A percentile compares a stretch with the other conserved stretches of the same genome.
Conservation (phyloP, 305 asterid genomes). For the Caryopteris hybrid region DNA sequence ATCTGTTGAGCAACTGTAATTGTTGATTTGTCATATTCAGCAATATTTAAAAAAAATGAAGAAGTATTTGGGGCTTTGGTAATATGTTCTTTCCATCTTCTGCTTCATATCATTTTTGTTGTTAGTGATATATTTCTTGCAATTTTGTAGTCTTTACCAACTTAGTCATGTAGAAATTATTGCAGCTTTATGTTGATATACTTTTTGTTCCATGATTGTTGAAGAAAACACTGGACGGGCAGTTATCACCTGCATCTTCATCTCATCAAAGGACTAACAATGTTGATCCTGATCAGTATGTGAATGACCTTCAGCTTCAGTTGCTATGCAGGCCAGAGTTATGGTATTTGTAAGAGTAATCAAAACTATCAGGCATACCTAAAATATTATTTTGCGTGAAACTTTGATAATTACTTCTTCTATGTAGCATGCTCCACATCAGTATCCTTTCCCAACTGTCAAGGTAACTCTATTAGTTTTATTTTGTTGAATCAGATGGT, state of each 20-base stretch:
- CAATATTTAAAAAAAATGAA: neutral
- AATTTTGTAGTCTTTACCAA: neutral
- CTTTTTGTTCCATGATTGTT: constrained; percentile 16
- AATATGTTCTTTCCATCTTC: neutral
- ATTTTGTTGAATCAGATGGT: constrained; percentile 45
- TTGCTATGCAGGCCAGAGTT: constrained; percentile 52
- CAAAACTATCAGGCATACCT: constrained; percentile 27
- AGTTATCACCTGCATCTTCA: constrained; percentile 29
- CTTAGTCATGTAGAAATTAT: constrained; percentile 6
- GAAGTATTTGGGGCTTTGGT: neutral
- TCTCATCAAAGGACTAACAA: constrained; percentile 30
- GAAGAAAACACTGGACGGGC: constrained; percentile 54
- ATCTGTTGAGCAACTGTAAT: neutral
- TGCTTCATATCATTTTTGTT: neutral
- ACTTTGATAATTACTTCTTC: neutral
- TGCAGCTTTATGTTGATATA: constrained; percentile 14
- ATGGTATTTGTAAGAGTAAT: constrained; percentile 80
- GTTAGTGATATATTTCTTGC: neutral
- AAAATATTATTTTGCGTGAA: neutral
- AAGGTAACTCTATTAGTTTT: neutral
- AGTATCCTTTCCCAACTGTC: constrained; percentile 3
- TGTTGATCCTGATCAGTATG: constrained; percentile 35
- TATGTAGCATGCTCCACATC: neutral
- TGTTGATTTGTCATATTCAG: neutral
- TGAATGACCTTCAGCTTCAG: constrained; percentile 37